phyloP scores from a whole-genome alignment of 441 rosid species.

The Pelargonium australe region DNA sequence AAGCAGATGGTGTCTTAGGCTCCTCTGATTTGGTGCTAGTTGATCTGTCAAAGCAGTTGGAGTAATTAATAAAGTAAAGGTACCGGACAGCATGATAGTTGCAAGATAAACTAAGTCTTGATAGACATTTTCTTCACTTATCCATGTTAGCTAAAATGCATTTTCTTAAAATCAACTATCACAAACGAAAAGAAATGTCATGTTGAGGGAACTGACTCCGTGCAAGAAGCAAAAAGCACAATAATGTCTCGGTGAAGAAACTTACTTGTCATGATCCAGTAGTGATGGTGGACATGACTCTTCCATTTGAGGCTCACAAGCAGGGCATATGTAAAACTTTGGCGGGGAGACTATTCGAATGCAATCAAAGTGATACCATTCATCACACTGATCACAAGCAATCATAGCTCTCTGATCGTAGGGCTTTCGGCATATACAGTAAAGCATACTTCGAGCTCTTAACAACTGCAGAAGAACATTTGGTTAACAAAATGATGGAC shows the following conservation, averaged over 20 bases:
- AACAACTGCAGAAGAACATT: conserved; percentile 43
- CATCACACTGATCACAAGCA: conserved; percentile 56
- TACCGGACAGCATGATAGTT: neutral
- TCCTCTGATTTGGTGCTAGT: conserved; percentile 32
- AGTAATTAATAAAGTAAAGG: neutral
- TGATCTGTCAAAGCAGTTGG: conserved; percentile 30
- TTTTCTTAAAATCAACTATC: neutral
- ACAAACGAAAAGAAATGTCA: no score
- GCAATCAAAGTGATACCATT: conserved; percentile 74
- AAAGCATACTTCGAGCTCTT: conserved; percentile 65
- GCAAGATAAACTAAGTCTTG: no score
- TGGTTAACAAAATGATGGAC: conserved; percentile 13
- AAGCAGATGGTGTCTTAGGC: conserved; percentile 50
- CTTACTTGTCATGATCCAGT: conserved; percentile 40
- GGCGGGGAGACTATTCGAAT: conserved; percentile 42
- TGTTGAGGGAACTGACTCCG: no score
- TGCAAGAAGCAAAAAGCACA: neutral
- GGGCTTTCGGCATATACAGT: conserved; percentile 85
- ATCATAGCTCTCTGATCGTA: conserved; percentile 52
- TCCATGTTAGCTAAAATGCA: no score
- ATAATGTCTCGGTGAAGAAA: neutral
- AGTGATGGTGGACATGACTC: conserved; percentile 19
- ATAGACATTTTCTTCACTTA: neutral
- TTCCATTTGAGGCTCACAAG: conserved; percentile 51
- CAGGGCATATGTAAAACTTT: conserved; percentile 56